phyloP scores from a whole-genome alignment of 179 eudicot species.

The Heliamphora pulchella region DNA sequence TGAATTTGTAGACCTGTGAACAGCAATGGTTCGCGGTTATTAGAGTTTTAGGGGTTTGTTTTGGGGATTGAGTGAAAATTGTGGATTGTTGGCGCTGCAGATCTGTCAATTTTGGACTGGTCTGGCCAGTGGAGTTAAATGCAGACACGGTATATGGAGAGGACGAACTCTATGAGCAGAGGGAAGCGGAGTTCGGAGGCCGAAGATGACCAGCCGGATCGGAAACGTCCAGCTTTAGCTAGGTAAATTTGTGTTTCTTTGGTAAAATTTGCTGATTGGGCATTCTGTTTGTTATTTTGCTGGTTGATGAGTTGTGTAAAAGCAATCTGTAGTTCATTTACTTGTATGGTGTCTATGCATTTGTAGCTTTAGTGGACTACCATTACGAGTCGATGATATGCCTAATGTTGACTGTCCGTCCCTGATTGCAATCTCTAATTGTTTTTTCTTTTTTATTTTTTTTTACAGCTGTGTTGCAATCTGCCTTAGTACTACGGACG shows the following conservation, averaged over 20 bases:
- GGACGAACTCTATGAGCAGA: slow-evolving; percentile 60
- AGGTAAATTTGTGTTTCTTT: slow-evolving; percentile 36
- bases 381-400: not conserved
- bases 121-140: slow-evolving; percentile 29
- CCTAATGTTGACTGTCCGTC: not conserved
- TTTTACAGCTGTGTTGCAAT: too few relatives aligned
- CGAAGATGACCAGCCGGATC: slow-evolving; percentile 64
- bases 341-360: not conserved
- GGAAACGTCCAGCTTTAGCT: slow-evolving; percentile 83
- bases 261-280: not conserved
- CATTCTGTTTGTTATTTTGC: not conserved
- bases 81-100: slow-evolving; percentile 25
- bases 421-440: not conserved
- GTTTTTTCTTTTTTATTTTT: not conserved
- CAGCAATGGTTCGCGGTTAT: not conserved
- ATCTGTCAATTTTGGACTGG: slow-evolving; percentile 30
- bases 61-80: slow-evolving; percentile 11
- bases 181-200: slow-evolving; percentile 74
- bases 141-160: slow-evolving; percentile 75
- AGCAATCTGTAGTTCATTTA: not conserved
- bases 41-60: slow-evolving; percentile 8
- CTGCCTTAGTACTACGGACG: too few relatives aligned
- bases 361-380: not conserved
- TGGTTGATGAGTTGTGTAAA: not conserved
- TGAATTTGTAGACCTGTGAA: slow-evolving; percentile 12